A percentile compares a stretch with the other conserved stretches of the same genome.
phyloP scores from a whole-genome alignment of 306 rosid genomes.

The Crataegus laevigata region DNA sequence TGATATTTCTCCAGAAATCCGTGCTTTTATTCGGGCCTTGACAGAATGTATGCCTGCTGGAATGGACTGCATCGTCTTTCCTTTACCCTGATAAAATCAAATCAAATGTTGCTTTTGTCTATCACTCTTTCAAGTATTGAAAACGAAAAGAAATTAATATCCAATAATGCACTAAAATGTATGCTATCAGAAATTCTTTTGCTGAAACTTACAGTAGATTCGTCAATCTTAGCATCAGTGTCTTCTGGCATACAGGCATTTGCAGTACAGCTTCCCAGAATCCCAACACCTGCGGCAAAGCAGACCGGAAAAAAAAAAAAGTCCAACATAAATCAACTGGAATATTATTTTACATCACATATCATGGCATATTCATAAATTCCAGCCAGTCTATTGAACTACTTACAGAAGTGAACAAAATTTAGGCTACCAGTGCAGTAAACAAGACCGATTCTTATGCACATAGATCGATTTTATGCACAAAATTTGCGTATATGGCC shows the following conservation, averaged over 20 bases:
- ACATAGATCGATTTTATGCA: background rate
- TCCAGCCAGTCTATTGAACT: background rate
- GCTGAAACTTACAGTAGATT: conserved; percentile 31
- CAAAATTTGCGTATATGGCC: background rate
- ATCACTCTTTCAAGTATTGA: background rate
- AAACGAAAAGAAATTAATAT: background rate
- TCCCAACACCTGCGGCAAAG: conserved; percentile 23
- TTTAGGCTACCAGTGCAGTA: background rate
- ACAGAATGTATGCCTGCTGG: conserved; percentile 28
- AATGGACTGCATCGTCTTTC: conserved; percentile 9
- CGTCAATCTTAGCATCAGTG: background rate
- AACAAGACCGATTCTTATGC: background rate
- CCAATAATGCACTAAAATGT: background rate
- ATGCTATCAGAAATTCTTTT: background rate
- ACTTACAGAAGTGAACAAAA: too few species aligned
- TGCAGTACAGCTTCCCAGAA: conserved; percentile 11
- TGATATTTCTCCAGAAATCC: conserved; percentile 37
- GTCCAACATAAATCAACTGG: background rate
- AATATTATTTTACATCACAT: background rate
- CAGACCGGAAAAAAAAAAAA: background rate
- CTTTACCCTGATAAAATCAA: conserved; percentile 36
- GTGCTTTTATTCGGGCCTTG: conserved; percentile 41
- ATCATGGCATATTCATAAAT: background rate
- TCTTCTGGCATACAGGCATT: conserved; percentile 1
- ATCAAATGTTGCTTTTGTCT: conserved; percentile 10